Base-by-base conservation (phyloP, 768 basidiomycete species). In the Gautieria morchelliformis region DNA sequence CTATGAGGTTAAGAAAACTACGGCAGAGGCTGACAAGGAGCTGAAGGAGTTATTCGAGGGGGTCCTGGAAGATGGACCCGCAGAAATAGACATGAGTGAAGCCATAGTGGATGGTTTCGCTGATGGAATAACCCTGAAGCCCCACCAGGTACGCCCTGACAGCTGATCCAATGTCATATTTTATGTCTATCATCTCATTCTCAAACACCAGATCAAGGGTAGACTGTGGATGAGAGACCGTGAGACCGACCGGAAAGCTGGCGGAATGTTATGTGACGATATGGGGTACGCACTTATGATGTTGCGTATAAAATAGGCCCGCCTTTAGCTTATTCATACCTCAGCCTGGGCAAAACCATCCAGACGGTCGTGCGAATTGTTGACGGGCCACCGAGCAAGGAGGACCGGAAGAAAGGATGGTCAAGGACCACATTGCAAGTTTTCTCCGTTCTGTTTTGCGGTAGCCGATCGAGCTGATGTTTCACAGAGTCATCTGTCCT, bases 251-350 rank as follows among this genome's bases (percentile, higher is more conserved):
- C 90, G 89, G 70, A 82, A 85, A 62, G 73, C 65, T 7, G 94
- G 95, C 1, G 95, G 95, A 0, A 93, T 97, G 62, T 72, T 96
- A 14, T 93, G 93, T 5, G 93, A 97, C 67, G 89, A 89, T 64
- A 90, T 90, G 86, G 89, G 87, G 87, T 86, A 63, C 50, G 75
- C 62, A 40, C 5, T 52, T 5, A 11, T 35, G 39, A 15, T 32
- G 9, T 14, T 17, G 4, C 20, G n/a, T n/a, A 4, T 9, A 37
- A 10, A 37, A 37, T 37, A 37, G 10, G 3, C 27, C 27, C 24
- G 10, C 10, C 12, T 52, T 49, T 27, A 49, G 35, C 17, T 37
- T 15, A 37, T 37, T 59, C 19, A 6, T 53, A 37, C 8, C 17
- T 10, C 32, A 89, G 87, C 59, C 75, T 90, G 1, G 89, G 89